These are phyloP conservation scores for Aspergillus costaricaensis DNA, from an alignment of 2,329 filamentous ascomycete genomes.

Conservation along the genomic window DNA sequence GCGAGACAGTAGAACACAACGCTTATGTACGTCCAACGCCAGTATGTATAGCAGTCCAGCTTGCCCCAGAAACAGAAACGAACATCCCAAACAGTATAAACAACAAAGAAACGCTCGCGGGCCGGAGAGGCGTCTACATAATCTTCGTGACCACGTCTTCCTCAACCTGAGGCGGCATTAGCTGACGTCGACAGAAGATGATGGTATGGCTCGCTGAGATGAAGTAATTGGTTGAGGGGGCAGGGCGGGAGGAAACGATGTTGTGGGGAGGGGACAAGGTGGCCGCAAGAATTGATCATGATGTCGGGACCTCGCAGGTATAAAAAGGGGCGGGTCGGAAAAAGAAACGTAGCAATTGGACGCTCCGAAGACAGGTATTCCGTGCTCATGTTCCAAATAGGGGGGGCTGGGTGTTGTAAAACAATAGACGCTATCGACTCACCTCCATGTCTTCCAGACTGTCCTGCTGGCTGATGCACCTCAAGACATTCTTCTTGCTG, in stretches of 20 bases:
- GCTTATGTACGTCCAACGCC: constrained; percentile 36
- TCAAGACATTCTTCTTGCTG: constrained; percentile 97
- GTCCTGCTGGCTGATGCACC: constrained; percentile 96
- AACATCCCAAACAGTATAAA: constrained; percentile 22
- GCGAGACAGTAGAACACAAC: constrained; percentile 24
- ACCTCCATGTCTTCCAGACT: constrained; percentile 99
- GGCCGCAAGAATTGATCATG: background rate
- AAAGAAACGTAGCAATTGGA: background rate
- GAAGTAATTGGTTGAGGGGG: background rate
- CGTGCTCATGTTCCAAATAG: background rate
- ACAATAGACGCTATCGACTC: constrained; percentile 48
- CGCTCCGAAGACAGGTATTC: background rate
- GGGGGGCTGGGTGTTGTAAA: background rate
- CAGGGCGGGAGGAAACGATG: background rate
- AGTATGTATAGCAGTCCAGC: constrained; percentile 19
- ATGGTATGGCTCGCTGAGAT: background rate
- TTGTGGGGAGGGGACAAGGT: no score
- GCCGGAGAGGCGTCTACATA: constrained; percentile 60
- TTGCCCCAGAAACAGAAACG: constrained; percentile 12
- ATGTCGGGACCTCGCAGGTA: background rate
- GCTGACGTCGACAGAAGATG: constrained; percentile 23
- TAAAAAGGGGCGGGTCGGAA: background rate
- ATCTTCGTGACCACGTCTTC: constrained; percentile 84
- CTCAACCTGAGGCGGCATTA: constrained; percentile 69
- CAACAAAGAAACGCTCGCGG: constrained; percentile 27